Percentiles rank a stretch among this genome's conserved stretches.
These are phyloP conservation scores for Lomentospora prolificans DNA, from an alignment of 2,329 filamentous ascomycete species.

Conservation along the genomic window DNA sequence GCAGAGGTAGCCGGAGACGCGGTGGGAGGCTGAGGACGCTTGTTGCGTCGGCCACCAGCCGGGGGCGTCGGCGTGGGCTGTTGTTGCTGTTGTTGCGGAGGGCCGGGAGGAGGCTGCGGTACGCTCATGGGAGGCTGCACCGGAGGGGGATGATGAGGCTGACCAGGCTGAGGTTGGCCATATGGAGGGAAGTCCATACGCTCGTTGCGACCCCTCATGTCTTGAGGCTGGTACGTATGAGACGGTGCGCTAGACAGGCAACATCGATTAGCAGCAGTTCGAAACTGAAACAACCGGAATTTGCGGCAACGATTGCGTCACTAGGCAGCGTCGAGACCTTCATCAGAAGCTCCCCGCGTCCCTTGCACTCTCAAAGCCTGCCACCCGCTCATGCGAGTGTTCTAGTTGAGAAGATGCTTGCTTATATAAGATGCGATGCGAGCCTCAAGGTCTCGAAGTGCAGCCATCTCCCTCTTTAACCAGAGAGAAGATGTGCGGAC, in stretches of 20 bases:
- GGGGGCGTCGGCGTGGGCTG: constrained; percentile 28
- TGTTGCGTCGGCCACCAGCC: constrained; percentile 28
- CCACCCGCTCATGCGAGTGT: not conserved
- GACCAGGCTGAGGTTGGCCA: constrained; percentile 26
- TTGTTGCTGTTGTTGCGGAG: constrained; percentile 26
- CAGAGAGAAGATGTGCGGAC: not conserved
- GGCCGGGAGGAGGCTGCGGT: constrained; percentile 19
- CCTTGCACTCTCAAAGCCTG: not conserved
- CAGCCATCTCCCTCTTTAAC: not conserved
- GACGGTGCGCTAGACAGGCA: constrained; percentile 24
- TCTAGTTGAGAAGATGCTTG: not conserved
- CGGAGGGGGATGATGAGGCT: constrained; percentile 28
- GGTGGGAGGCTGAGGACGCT: constrained; percentile 27
- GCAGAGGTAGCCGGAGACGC: constrained; percentile 7
- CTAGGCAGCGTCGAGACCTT: not conserved
- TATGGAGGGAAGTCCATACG: constrained; percentile 32
- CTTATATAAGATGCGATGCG: not conserved
- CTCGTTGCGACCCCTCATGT: constrained; percentile 35
- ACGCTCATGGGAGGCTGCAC: constrained; percentile 35
- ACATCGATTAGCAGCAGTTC: constrained; percentile 11
- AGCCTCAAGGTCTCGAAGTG: not conserved
- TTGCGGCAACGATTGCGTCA: not conserved
- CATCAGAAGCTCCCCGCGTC: not conserved
- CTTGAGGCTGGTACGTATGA: constrained; percentile 37
- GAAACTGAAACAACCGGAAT: constrained; percentile 4